Conservation (phyloP, 2,329 filamentous ascomycete genomes). For the Aureobasidium pullulans region DNA sequence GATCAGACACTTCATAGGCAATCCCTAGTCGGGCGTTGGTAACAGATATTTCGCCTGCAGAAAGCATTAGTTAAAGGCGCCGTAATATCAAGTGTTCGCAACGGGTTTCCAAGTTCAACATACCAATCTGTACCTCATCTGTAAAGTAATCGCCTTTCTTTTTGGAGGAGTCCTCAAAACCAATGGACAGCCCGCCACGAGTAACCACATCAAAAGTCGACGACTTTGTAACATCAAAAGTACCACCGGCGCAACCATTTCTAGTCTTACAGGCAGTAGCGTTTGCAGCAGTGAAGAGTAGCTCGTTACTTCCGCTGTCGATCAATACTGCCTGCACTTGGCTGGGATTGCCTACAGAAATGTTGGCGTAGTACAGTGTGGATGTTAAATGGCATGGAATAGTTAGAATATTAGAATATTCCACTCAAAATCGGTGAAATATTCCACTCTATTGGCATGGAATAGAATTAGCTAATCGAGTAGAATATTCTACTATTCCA, state of each 20-base stretch:
- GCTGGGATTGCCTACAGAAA: constrained; percentile 27
- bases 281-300: constrained; percentile 25
- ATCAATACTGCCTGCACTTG: constrained; percentile 27
- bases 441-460: too few relatives aligned
- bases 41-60: too few relatives aligned
- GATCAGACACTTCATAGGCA: constrained; percentile 21
- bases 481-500: too few relatives aligned
- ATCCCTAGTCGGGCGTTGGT: constrained; percentile 20
- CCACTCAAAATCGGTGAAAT: too few relatives aligned
- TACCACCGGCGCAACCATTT: constrained; percentile 24
- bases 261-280: constrained; percentile 21
- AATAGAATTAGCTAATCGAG: too few relatives aligned
- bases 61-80: too few relatives aligned
- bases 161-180: too few relatives aligned
- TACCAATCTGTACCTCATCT: constrained; percentile 20
- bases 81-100: too few relatives aligned
- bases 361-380: constrained; percentile 7
- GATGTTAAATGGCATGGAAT: too few relatives aligned
- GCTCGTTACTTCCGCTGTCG: constrained; percentile 28
- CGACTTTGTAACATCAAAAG: constrained; percentile 22
- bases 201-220: constrained; percentile 22
- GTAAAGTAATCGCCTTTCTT: constrained; percentile 24
- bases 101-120: constrained; percentile 20
- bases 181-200: constrained; percentile 25
- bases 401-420: too few relatives aligned